Evolutionary conservation across 2,329 filamentous ascomycete genomes (phyloP).

Genomic region (Seiridium unicorne): DNA sequence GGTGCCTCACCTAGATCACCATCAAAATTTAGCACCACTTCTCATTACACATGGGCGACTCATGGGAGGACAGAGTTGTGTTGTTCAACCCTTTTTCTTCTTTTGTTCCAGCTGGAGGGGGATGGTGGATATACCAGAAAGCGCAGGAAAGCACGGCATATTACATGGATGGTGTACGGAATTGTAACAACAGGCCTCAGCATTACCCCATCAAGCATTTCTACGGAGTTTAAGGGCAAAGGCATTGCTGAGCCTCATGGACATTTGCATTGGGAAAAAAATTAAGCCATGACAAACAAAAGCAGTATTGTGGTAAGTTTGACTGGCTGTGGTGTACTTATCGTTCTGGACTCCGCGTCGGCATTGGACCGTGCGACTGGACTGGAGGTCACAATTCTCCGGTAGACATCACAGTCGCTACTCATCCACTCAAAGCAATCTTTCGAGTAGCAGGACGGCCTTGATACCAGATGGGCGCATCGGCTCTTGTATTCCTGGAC

Average conservation of each 20-base stretch:
- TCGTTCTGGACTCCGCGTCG: no score
- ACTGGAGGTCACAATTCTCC: no score
- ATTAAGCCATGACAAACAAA: no score
- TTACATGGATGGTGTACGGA: not conserved
- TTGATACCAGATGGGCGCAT: not conserved
- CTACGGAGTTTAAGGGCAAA: not conserved
- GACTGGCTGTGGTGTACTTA: no score
- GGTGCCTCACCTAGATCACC: no score
- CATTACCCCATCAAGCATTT: not conserved
- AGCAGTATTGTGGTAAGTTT: no score
- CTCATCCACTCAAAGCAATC: no score
- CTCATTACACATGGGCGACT: no score
- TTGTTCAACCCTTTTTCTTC: not conserved
- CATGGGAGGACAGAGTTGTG: no score
- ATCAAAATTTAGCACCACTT: no score
- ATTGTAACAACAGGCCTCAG: not conserved
- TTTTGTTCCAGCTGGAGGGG: not conserved
- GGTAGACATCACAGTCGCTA: no score
- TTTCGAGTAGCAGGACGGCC: not conserved
- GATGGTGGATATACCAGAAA: not conserved
- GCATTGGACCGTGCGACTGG: no score
- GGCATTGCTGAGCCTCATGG: not conserved
- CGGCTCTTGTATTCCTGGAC: not conserved
- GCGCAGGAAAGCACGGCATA: not conserved
- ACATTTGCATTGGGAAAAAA: not conserved